phyloP scores from a whole-genome alignment of 2,329 filamentous ascomycete genomes.

The Ophiostoma quercus region DNA sequence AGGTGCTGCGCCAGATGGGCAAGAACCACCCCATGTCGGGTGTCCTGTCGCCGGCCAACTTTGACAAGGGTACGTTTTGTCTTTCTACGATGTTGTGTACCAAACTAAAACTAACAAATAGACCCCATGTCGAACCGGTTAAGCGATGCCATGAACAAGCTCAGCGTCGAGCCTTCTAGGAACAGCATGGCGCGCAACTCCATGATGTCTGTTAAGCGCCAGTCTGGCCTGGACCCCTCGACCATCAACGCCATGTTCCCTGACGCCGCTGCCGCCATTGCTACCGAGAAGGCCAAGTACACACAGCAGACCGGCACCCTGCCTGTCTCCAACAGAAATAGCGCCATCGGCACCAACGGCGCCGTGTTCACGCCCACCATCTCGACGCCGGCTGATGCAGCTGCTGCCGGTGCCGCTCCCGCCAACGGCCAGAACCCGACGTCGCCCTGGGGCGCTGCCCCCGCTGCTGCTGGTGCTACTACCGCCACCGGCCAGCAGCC shows the following conservation, averaged over 20 bases:
- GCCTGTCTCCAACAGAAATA: slow-evolving; percentile 89
- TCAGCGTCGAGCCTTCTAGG: slow-evolving; percentile 79
- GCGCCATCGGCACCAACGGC: slow-evolving; percentile 70
- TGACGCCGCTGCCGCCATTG: slow-evolving; percentile 95
- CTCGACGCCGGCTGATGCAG: slow-evolving; percentile 59
- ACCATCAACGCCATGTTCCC: slow-evolving; percentile 99
- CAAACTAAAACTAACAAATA: slow-evolving; percentile 36
- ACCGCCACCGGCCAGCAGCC: slow-evolving; percentile 67
- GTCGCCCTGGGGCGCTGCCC: slow-evolving; percentile 67
- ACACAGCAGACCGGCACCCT: slow-evolving; percentile 89
- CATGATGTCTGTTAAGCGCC: slow-evolving; percentile 76
- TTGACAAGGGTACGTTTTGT: slow-evolving; percentile 71
- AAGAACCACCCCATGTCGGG: slow-evolving; percentile 97
- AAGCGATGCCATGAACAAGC: slow-evolving; percentile 93
- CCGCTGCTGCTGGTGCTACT: slow-evolving; percentile 34
- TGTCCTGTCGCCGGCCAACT: slow-evolving; percentile 87
- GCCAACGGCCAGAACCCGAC: slow-evolving; percentile 60
- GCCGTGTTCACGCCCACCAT: slow-evolving; percentile 66
- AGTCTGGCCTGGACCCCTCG: slow-evolving; percentile 86
- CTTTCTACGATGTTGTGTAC: neutral
- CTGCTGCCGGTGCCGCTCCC: slow-evolving; percentile 51
- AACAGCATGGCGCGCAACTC: slow-evolving; percentile 81
- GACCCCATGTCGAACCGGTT: slow-evolving; percentile 96
- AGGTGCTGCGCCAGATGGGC: slow-evolving; percentile 97
- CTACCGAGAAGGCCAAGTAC: slow-evolving; percentile 95